These are phyloP conservation scores for Kurtzmaniella quercitrusa DNA, from an alignment of 1,139 yeast genomes.

Conservation along the genomic window DNA sequence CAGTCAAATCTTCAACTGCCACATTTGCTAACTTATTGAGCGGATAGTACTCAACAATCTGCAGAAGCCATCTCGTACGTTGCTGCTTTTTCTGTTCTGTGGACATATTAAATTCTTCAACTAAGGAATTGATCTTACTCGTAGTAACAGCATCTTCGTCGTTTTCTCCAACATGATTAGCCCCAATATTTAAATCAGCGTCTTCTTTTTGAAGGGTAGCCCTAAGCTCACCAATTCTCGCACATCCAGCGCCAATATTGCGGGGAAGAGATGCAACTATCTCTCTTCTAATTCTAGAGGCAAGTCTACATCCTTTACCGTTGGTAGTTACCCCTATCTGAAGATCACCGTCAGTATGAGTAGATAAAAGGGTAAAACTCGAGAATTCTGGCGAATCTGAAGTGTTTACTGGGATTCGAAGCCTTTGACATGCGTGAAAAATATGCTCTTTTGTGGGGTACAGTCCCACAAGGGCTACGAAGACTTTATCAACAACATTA, in stretches of 20 bases:
- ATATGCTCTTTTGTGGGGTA: slow-evolving; percentile 32
- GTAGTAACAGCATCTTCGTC: slow-evolving; percentile 71
- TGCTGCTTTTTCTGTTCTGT: slow-evolving; percentile 50
- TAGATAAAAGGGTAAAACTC: slow-evolving; percentile 73
- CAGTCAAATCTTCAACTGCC: slow-evolving; percentile 52
- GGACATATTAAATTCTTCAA: slow-evolving; percentile 56
- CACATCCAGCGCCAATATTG: slow-evolving; percentile 66
- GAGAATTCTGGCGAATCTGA: slow-evolving; percentile 71
- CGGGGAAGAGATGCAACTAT: slow-evolving; percentile 61
- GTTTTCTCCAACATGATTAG: slow-evolving; percentile 42
- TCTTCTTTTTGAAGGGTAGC: slow-evolving; percentile 54
- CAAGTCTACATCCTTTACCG: slow-evolving; percentile 88
- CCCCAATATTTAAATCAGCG: slow-evolving; percentile 19
- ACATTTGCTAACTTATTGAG: slow-evolving; percentile 55
- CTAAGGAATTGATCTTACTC: slow-evolving; percentile 54
- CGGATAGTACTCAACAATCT: slow-evolving; percentile 89
- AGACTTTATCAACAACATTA: slow-evolving; percentile 68
- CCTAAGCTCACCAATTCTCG: slow-evolving; percentile 65
- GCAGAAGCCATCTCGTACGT: slow-evolving; percentile 81
- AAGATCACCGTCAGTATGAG: slow-evolving; percentile 66
- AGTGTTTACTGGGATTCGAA: slow-evolving; percentile 79
- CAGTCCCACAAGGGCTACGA: slow-evolving; percentile 46
- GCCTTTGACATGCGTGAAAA: slow-evolving; percentile 45
- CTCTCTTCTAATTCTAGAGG: slow-evolving; percentile 76
- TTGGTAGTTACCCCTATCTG: slow-evolving; percentile 82